These are phyloP conservation scores for Rhizopus stolonifer DNA, from an alignment of 371 early-diverging fungal genomes.

Conservation along the genomic window DNA sequence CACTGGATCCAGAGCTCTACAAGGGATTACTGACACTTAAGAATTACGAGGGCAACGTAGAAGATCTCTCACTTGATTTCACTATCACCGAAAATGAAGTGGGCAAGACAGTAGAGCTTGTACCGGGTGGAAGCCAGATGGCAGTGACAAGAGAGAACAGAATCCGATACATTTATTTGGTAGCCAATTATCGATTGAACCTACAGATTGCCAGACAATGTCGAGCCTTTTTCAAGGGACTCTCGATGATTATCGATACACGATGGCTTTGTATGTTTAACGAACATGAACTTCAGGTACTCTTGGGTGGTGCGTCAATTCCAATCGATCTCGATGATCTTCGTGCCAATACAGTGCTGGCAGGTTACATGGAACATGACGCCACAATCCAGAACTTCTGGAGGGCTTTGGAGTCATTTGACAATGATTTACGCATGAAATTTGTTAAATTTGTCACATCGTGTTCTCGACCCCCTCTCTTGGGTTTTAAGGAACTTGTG, in stretches of 20 bases:
- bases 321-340: slow-evolving; percentile 81
- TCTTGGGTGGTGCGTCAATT: slow-evolving; percentile 80
- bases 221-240: slow-evolving; percentile 79
- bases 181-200: slow-evolving; percentile 79
- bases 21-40: slow-evolving; percentile 79
- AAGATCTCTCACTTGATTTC: slow-evolving; percentile 81
- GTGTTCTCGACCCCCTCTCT: slow-evolving; percentile 87
- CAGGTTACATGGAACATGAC: slow-evolving; percentile 72
- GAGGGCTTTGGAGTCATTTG: slow-evolving; percentile 69
- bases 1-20: slow-evolving; percentile 86
- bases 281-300: slow-evolving; percentile 84
- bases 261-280: slow-evolving; percentile 85
- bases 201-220: slow-evolving; percentile 83
- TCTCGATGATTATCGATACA: slow-evolving; percentile 74
- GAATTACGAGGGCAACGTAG: slow-evolving; percentile 73
- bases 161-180: slow-evolving; percentile 78
- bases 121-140: slow-evolving; percentile 72
- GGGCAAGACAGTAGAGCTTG: slow-evolving; percentile 69
- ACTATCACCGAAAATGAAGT: slow-evolving; percentile 68
- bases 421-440: slow-evolving; percentile 63
- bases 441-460: slow-evolving; percentile 91
- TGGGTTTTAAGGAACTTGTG: slow-evolving; percentile 85
- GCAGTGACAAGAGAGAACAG: slow-evolving; percentile 84
- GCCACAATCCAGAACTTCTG: slow-evolving; percentile 81
- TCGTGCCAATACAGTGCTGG: slow-evolving; percentile 77